phyloP scores from a whole-genome alignment of 805 yeast genomes.

The Starmerella roubikii region DNA sequence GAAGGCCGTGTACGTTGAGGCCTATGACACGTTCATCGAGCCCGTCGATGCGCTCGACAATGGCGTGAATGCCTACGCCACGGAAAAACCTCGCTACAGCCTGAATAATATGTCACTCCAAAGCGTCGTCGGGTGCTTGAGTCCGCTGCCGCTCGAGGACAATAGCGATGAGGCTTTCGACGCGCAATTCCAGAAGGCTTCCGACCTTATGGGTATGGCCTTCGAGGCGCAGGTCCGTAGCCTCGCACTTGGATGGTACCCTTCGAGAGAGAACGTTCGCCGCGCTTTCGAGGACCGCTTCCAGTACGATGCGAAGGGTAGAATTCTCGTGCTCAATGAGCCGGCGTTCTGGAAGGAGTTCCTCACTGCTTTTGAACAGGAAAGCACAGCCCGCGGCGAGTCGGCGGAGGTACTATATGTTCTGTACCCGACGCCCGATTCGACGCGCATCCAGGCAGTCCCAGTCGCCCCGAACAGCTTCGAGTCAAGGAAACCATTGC shows the following conservation, averaged over 20 bases:
- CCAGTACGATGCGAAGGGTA: conserved; percentile 53
- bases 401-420: conserved; percentile 54
- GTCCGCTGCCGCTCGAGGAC: conserved; percentile 74
- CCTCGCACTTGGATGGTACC: conserved; percentile 79
- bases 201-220: conserved; percentile 68
- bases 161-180: conserved; percentile 50
- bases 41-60: conserved; percentile 90
- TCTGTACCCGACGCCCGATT: conserved; percentile 58
- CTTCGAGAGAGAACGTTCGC: conserved; percentile 67
- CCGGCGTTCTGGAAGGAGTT: conserved; percentile 96
- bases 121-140: conserved; percentile 59
- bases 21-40: conserved; percentile 81
- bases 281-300: conserved; percentile 50
- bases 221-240: conserved; percentile 54
- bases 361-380: conserved; percentile 46
- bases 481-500: conserved; percentile 73
- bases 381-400: background rate
- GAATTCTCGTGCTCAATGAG: conserved; percentile 55
- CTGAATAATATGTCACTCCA: conserved; percentile 68
- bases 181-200: conserved; percentile 51
- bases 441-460: conserved; percentile 85
- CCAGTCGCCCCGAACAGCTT: conserved; percentile 69
- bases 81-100: conserved; percentile 47
- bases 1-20: conserved; percentile 53
- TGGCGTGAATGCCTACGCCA: conserved; percentile 52